phyloP scores from a whole-genome alignment of 129 eudicot species.

The Apium graveolens region DNA sequence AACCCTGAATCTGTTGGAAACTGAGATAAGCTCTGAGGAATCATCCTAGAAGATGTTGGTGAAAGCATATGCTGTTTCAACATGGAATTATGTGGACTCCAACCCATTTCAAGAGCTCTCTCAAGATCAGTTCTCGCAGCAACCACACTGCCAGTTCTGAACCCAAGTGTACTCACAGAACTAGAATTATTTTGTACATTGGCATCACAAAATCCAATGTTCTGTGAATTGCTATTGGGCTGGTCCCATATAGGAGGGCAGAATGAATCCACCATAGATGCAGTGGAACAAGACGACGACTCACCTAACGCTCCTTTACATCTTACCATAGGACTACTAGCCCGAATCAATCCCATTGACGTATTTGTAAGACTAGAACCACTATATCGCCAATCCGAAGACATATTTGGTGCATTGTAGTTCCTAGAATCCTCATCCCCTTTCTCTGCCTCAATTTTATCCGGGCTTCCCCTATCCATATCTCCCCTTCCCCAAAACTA shows the following conservation, averaged over 20 bases:
- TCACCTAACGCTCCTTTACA: slow-evolving; percentile 31
- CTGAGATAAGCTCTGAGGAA: slow-evolving; percentile 63
- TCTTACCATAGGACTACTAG: slow-evolving; percentile 27
- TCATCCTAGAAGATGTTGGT: slow-evolving; percentile 39
- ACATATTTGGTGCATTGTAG: slow-evolving; percentile 39
- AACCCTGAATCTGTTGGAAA: slow-evolving; percentile 91
- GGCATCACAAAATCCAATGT: slow-evolving; percentile 48
- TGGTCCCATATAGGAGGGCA: slow-evolving; percentile 64
- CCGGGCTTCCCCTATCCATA: slow-evolving; percentile 36
- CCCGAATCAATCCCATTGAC: slow-evolving; percentile 43
- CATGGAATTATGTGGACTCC: slow-evolving; percentile 44
- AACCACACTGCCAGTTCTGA: slow-evolving; percentile 24
- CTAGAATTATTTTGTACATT: slow-evolving; percentile 46
- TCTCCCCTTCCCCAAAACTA: background rate
- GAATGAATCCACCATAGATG: slow-evolving; percentile 50
- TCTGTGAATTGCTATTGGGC: slow-evolving; percentile 31
- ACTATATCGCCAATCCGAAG: slow-evolving; percentile 56
- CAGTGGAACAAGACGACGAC: slow-evolving; percentile 42
- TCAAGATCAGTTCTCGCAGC: slow-evolving; percentile 20
- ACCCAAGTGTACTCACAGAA: slow-evolving; percentile 36
- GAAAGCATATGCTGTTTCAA: slow-evolving; percentile 44
- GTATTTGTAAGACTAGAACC: slow-evolving; percentile 36
- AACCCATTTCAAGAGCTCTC: slow-evolving; percentile 29
- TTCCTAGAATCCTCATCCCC: slow-evolving; percentile 42
- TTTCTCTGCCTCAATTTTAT: slow-evolving; percentile 48